Percentiles rank a stretch among this genome's conserved stretches.
These are phyloP conservation scores for Taphrina pruni DNA, from an alignment of 1,139 yeast species.

Conservation along the genomic window DNA sequence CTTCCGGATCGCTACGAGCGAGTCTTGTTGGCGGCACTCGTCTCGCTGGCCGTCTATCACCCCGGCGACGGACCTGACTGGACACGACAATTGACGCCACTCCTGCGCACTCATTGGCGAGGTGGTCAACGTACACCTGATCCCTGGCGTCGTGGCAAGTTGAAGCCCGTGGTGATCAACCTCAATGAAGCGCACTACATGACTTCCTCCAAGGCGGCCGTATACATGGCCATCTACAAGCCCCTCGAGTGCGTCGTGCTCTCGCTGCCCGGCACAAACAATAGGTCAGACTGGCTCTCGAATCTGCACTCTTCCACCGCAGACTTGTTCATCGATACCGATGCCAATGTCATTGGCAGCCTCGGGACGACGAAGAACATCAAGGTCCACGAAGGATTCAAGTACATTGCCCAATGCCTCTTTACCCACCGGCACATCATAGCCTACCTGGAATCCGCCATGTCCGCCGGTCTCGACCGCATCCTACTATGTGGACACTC, in stretches of 20 bases:
- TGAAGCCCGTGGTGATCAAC: conserved; percentile 6
- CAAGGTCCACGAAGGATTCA: conserved; percentile 35
- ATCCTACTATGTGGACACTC: conserved; percentile 32
- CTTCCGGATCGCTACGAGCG: background rate
- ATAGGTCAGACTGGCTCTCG: conserved; percentile 31
- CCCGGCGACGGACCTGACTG: background rate
- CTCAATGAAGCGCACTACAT: conserved; percentile 33
- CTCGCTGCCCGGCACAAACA: conserved; percentile 36
- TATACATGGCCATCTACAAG: conserved; percentile 16
- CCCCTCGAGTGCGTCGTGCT: conserved; percentile 22
- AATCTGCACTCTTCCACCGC: conserved; percentile 33
- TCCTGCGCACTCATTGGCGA: background rate
- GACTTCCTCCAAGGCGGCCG: conserved; percentile 30
- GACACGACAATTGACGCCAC: conserved; percentile 14
- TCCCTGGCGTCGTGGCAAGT: conserved; percentile 19
- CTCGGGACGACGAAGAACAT: background rate
- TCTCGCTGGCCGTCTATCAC: conserved; percentile 23
- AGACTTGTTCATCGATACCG: conserved; percentile 7
- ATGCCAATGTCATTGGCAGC: background rate
- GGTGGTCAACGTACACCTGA: background rate
- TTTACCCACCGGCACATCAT: conserved; percentile 15
- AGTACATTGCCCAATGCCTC: conserved; percentile 29
- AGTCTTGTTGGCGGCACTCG: conserved; percentile 24
- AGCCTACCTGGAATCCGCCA: conserved; percentile 12
- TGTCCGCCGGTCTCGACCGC: conserved; percentile 12